A percentile compares a stretch with the other conserved stretches of the same genome.
These are phyloP conservation scores for Fusarium veterinarium DNA, from an alignment of 2,329 filamentous ascomycete genomes.

Conservation along the genomic window DNA sequence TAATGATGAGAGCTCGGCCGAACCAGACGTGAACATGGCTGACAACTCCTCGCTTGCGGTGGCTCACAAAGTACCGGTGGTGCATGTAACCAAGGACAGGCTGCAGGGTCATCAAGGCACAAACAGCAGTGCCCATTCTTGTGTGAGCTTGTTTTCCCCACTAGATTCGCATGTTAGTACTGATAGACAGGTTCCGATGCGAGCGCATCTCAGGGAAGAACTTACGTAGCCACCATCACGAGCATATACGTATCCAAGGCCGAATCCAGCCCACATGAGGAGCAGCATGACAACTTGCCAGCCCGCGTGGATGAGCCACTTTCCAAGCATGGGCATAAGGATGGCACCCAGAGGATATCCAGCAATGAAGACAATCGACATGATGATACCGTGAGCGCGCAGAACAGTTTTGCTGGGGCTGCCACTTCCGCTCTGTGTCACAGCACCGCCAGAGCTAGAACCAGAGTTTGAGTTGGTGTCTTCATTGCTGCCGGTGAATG, in stretches of 20 bases:
- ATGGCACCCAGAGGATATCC: slow-evolving; percentile 71
- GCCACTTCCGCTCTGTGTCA: slow-evolving; percentile 10
- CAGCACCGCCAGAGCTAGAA: slow-evolving; percentile 25
- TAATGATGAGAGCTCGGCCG: slow-evolving; percentile 66
- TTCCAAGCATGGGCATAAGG: slow-evolving; percentile 69
- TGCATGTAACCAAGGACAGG: slow-evolving; percentile 69
- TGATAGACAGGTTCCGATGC: background rate
- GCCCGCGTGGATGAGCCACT: slow-evolving; percentile 67
- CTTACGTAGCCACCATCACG: slow-evolving; percentile 57
- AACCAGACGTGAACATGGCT: slow-evolving; percentile 72
- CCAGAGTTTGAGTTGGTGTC: slow-evolving; percentile 14
- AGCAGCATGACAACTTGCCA: slow-evolving; percentile 67
- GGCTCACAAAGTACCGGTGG: slow-evolving; percentile 63
- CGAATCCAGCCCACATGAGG: slow-evolving; percentile 71
- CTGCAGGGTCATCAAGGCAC: slow-evolving; percentile 66
- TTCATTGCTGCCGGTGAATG: slow-evolving; percentile 53
- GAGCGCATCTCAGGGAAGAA: slow-evolving; percentile 28
- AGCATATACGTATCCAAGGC: slow-evolving; percentile 63
- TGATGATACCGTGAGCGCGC: slow-evolving; percentile 67
- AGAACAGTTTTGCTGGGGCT: slow-evolving; percentile 46
- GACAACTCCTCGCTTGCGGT: slow-evolving; percentile 60
- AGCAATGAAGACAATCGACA: slow-evolving; percentile 68
- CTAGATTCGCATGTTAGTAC: slow-evolving; percentile 51
- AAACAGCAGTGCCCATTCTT: slow-evolving; percentile 65
- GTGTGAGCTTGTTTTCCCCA: slow-evolving; percentile 66